Conservation (phyloP, 192 early-diverging fungal genomes). For the Backusella macrospora region DNA sequence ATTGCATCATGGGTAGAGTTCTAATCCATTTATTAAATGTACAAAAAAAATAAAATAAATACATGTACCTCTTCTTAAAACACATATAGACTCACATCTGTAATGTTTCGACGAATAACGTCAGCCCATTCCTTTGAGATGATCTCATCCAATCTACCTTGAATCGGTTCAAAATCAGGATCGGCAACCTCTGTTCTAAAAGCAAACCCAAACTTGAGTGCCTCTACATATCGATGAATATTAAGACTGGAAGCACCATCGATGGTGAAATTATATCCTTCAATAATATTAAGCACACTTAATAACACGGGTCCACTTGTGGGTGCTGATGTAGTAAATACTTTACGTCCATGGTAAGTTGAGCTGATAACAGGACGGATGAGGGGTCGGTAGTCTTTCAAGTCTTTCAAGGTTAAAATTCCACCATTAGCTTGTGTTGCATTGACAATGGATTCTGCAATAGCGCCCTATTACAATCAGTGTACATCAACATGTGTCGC, state of each 20-base stretch:
- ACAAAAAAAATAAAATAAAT: neutral
- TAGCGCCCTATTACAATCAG: constrained; percentile 48
- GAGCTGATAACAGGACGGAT: constrained; percentile 62
- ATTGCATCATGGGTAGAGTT: constrained; percentile 61
- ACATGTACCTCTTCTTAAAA: neutral
- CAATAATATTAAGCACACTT: constrained; percentile 84
- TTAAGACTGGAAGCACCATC: constrained; percentile 64
- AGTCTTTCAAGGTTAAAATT: constrained; percentile 76
- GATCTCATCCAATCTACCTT: constrained; percentile 60
- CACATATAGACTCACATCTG: constrained; percentile 49
- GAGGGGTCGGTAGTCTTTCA: constrained; percentile 65
- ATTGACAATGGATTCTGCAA: constrained; percentile 72
- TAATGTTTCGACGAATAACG: constrained; percentile 69
- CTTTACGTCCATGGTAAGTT: constrained; percentile 78
- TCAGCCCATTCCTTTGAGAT: constrained; percentile 71
- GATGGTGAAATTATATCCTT: constrained; percentile 72
- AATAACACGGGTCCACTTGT: constrained; percentile 84
- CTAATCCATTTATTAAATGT: constrained; percentile 7
- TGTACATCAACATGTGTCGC: constrained; percentile 20
- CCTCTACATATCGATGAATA: constrained; percentile 84
- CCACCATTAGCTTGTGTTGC: constrained; percentile 68
- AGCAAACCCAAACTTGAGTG: constrained; percentile 86
- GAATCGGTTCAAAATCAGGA: constrained; percentile 70
- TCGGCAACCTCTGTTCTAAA: constrained; percentile 83
- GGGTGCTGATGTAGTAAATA: constrained; percentile 73